Base-by-base conservation (phyloP, 2,329 filamentous ascomycete species). In the Trichoderma arundinaceum region DNA sequence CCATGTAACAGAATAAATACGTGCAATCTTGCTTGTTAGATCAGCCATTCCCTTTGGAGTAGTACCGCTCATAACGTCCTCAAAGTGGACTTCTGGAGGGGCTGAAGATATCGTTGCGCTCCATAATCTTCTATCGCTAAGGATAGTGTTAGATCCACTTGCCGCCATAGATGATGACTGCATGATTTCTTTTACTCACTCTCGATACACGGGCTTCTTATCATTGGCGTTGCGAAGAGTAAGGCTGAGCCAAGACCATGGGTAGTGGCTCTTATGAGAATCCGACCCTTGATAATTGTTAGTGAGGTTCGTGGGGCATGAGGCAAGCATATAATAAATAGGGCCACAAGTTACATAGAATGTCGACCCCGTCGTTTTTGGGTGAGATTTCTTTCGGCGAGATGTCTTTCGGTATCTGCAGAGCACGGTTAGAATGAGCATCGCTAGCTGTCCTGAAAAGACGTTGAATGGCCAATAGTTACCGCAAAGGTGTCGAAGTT, bases 181-280 rank as follows among this genome's bases (percentile, higher is more conserved):
- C 44, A 51, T 10, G 9, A 2, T 3, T 15, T 1, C 22, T 1
- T 2, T 19, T 9, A 46, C 66, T 51, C 51, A 69, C 70, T 58
- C 44, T 22, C 66, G 43, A 10, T 53, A 59, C 13, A 28, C 62
- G 67, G 66, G 77, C 69, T 35, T 74, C 69, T 52, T 74, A 71
- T 17, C 78, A 72, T 72, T 87, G 83, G 33, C 12, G 5, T 53
- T 52, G 15, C 56, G 51, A 8, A 70, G 39, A 5, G 66, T 67
- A 9, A 68, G 59, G 33, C 57, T 59, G 76, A 77, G 64, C 80
- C 71, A 65, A 92, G 80, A 80, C 82, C 85, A 89, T 1, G 82
- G 74, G 73, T 93, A 96, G 28, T 81, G 77, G 76, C 91, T 93
- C 51, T 81, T 73, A 75, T 96, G 93, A 1, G 81, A 82, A 73